Evolutionary conservation across 1,284 basidiomycete species (phyloP).

Genomic region (Ceratobasidium theobromae): DNA sequence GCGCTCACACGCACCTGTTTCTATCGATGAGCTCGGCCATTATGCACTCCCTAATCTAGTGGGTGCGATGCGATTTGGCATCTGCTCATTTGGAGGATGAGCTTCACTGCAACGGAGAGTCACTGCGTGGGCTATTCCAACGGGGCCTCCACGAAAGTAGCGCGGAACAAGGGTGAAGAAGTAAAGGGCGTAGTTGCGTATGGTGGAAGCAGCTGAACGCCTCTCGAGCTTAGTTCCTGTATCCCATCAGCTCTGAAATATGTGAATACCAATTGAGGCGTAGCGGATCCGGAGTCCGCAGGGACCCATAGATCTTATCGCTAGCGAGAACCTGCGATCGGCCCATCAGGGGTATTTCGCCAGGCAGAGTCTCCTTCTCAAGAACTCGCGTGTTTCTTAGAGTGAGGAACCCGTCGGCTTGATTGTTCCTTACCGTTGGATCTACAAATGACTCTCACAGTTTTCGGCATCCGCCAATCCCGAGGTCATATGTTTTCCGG

Average conservation of each 20-base stretch:
- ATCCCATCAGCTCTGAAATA: background rate
- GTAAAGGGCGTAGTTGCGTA: background rate
- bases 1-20: background rate
- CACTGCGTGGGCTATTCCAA: too few relatives aligned
- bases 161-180: too few relatives aligned
- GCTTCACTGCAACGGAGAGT: background rate
- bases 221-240: background rate
- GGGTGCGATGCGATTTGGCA: background rate
- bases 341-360: background rate
- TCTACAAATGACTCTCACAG: background rate
- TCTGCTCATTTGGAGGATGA: background rate
- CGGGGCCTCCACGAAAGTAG: too few relatives aligned
- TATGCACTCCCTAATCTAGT: background rate
- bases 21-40: background rate
- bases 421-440: background rate
- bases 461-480: background rate
- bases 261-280: background rate
- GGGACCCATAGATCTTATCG: background rate
- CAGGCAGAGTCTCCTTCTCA: background rate
- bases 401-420: conserved; percentile 9
- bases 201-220: background rate
- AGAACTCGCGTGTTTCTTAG: conserved; percentile 13
- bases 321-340: background rate
- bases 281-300: background rate
- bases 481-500: background rate